Evolutionary conservation across 352 stramenopile genomes (phyloP), one percentile per base, ranked within the genome.

Genomic region (Phytophthora parvispora): DNA sequence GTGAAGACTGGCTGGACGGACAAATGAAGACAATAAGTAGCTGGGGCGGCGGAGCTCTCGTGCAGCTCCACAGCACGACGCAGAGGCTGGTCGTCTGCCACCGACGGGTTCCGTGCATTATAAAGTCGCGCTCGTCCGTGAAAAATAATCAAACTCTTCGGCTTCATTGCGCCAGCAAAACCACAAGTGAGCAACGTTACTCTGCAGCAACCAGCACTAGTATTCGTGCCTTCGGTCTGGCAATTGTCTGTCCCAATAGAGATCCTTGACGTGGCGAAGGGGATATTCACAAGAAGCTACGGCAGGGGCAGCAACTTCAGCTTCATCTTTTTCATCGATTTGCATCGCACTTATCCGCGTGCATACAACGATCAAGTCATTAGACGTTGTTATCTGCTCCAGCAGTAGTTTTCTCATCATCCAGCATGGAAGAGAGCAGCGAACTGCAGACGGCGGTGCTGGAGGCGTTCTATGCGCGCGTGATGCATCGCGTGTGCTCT

Each of bases 401-500:
- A 49, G 42, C 42, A 48, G 38, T n/a, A n/a, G n/a, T n/a, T n/a
- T n/a, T n/a, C n/a, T n/a, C n/a, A n/a, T n/a, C n/a, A 40, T 13
- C 38, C n/a, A 56, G 18, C 20, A 52, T 52, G 47, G 45, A 43
- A 25, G 20, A 27, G 32, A 51, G 3, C 4, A 49, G 38, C 10
- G 47, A 65, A 38, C 36, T 22, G 18, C 31, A 67, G 8, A 56
- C 75, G 18, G 75, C 73, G 51, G 69, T 50, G 16, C 31, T 91
- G 8, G 72, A 77, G 31, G 80, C 71, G 25, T 87, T 92, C 57
- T 92, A 92, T 60, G 54, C 75, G 55, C 82, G 82, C 40, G 77
- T 91, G 16, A 86, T 92, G 45, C 62, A 66, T n/a, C 82, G 84
- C 45, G 82, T 91, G 45, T 91, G 82, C 51, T 55, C 61, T 45